Evolutionary conservation across 768 basidiomycete species (phyloP), one percentile per base, ranked within the genome.

Genomic region (Scleroderma citrinum): DNA sequence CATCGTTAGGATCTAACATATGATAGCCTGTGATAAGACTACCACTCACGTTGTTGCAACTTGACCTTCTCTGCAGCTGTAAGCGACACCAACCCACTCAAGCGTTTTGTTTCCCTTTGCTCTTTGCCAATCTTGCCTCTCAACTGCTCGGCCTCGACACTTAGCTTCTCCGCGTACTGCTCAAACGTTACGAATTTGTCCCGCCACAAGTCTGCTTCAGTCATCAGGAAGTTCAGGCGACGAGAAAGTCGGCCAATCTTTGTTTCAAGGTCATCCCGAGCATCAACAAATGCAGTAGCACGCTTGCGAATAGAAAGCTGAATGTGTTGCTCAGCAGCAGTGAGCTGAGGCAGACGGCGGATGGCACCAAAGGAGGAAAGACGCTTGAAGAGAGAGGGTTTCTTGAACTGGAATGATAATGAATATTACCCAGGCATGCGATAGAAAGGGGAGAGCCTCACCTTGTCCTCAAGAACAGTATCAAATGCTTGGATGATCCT

Each of bases 141-240:
- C 56, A 96, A 71, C 50, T 95, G 90, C 29, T 78, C 81, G 32
- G 92, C 92, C 67, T 96, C 93, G 16, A 74, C 76, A 57, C 87
- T 90, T 26, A 96, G 76, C 60, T 87, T 86, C 71, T 94, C 92
- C 7, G 93, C 92, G 62, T 94, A 93, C 65, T 86, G 84, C 65
- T 96, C 93, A 56, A 96, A 95, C 13, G 87, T 86, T 44, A 93
- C 87, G 58, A 95, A 95, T 62, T 93, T 94, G 68, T 92, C 87
- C 52, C 91, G 76, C 92, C 92, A 95, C 41, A 92, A 69, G 59
- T 92, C 89, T 5, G 82, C 83, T 66, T 92, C 90, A 1, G 89
- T 90, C 87, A 92, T 90, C 59, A 93, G 73, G 74, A 92, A 93
- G 70, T 92, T 92, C 55, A 93, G 78, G 43, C 91, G 76, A 47